phyloP scores from a whole-genome alignment of 2,329 filamentous ascomycete genomes.

The Grosmannia serpens region DNA sequence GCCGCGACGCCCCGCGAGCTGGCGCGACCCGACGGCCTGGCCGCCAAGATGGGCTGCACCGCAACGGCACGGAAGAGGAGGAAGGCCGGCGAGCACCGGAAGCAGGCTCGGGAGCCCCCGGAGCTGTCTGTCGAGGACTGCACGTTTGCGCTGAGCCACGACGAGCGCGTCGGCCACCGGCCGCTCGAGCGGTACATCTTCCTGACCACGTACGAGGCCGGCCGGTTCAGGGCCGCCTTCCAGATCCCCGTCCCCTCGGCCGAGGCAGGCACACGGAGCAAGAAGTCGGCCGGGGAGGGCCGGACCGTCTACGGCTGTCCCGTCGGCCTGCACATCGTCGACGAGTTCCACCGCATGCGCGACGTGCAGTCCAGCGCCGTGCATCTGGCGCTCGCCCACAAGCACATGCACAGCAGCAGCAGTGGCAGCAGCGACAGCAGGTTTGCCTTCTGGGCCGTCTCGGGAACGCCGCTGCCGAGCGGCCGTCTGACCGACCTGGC shows the following conservation, averaged over 20 bases:
- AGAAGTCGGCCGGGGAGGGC: not conserved
- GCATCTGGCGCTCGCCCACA: slow-evolving; percentile 3
- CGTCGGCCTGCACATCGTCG: slow-evolving; percentile 8
- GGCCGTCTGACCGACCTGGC: not conserved
- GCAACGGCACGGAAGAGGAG: not conserved
- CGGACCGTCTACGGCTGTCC: slow-evolving; percentile 7
- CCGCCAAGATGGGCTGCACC: not conserved
- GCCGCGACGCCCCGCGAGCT: not conserved
- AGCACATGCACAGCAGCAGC: not conserved
- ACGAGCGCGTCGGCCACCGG: not conserved
- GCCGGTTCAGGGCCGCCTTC: slow-evolving; percentile 1
- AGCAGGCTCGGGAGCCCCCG: not conserved
- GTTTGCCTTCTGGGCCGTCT: slow-evolving; percentile 8
- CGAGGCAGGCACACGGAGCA: not conserved
- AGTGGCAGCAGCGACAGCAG: not conserved
- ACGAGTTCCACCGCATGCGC: slow-evolving; percentile 7
- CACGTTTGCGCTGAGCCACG: not conserved
- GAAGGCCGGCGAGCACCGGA: not conserved
- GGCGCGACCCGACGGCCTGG: not conserved
- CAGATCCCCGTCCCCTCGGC: not conserved
- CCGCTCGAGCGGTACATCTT: slow-evolving; percentile 9
- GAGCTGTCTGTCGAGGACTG: not conserved
- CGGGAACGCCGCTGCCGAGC: slow-evolving; percentile 5
- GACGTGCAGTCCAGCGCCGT: not conserved
- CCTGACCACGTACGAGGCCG: slow-evolving; percentile 3